Conservation (phyloP, 2,329 filamentous ascomycete genomes). For the Colletotrichum ledebouriae region DNA sequence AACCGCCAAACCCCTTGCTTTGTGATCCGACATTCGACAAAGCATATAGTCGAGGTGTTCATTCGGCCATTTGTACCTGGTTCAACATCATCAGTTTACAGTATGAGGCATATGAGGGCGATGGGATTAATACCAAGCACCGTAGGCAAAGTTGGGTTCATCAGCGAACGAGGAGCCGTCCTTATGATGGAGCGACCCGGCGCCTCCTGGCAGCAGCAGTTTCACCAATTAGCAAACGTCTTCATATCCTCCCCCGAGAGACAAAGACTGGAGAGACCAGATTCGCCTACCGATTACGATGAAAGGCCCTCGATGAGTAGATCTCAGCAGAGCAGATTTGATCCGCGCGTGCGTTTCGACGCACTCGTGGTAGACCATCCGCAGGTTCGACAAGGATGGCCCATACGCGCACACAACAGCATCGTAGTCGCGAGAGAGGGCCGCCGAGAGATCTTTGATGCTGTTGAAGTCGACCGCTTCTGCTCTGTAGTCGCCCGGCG, state of each 20-base stretch:
- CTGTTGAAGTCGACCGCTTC: slow-evolving; percentile 1
- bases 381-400: not conserved
- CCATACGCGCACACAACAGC: slow-evolving; percentile 19
- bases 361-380: not conserved
- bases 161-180: slow-evolving; percentile 2
- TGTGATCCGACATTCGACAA: not conserved
- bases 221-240: not conserved
- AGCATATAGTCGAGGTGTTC: slow-evolving; percentile 5
- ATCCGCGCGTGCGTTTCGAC: slow-evolving; percentile 15
- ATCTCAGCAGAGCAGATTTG: slow-evolving; percentile 3
- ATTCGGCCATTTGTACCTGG: not conserved
- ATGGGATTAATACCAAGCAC: not conserved
- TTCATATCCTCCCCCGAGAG: not conserved
- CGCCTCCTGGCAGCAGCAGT: not conserved
- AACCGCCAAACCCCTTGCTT: not conserved
- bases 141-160: not conserved
- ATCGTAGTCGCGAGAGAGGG: slow-evolving; percentile 4
- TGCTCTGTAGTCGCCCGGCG: not conserved
- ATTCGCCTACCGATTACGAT: not conserved
- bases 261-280: no score
- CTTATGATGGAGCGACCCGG: slow-evolving; percentile 8
- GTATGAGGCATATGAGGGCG: fast-evolving
- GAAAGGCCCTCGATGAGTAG: not conserved
- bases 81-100: fast-evolving
- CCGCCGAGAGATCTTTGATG: not conserved